Conservation (phyloP, 2,329 filamentous ascomycete species). For the Geoglossum cookeanum region DNA sequence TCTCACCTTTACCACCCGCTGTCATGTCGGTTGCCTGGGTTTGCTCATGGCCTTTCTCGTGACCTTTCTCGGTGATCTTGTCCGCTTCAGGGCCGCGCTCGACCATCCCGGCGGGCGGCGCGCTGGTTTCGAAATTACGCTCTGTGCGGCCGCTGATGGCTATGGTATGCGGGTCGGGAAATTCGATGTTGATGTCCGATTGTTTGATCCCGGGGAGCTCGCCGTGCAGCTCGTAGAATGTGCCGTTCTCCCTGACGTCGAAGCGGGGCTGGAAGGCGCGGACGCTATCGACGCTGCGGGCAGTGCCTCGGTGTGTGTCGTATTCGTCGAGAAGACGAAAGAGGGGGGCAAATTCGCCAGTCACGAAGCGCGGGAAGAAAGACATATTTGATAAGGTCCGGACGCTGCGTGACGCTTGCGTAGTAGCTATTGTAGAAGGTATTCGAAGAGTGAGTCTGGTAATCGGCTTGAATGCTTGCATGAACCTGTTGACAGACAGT, state of each 20-base stretch:
- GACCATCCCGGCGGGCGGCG: background rate
- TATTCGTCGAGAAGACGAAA: constrained; percentile 29
- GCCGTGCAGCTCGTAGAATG: constrained; percentile 57
- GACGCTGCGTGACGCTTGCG: background rate
- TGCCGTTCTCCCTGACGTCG: constrained; percentile 51
- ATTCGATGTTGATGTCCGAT: constrained; percentile 58
- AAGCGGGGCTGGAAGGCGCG: constrained; percentile 51
- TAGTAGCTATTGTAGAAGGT: no score
- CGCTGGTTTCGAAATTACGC: constrained; percentile 31
- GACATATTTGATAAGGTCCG: constrained; percentile 13
- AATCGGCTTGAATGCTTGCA: no score
- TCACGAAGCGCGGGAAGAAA: constrained; percentile 18
- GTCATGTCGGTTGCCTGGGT: constrained; percentile 37
- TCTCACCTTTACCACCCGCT: constrained; percentile 9
- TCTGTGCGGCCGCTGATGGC: constrained; percentile 52
- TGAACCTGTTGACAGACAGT: no score
- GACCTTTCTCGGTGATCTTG: constrained; percentile 18
- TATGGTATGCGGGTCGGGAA: constrained; percentile 56
- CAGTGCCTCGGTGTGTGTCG: constrained; percentile 17
- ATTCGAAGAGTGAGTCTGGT: no score
- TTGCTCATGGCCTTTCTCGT: constrained; percentile 13
- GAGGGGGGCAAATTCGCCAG: constrained; percentile 23
- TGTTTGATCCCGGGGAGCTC: constrained; percentile 61
- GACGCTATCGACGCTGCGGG: background rate
- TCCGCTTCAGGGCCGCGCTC: background rate